These are phyloP conservation scores for Termitomyces sp. DNA, from an alignment of 768 basidiomycete species.

Conservation along the genomic window DNA sequence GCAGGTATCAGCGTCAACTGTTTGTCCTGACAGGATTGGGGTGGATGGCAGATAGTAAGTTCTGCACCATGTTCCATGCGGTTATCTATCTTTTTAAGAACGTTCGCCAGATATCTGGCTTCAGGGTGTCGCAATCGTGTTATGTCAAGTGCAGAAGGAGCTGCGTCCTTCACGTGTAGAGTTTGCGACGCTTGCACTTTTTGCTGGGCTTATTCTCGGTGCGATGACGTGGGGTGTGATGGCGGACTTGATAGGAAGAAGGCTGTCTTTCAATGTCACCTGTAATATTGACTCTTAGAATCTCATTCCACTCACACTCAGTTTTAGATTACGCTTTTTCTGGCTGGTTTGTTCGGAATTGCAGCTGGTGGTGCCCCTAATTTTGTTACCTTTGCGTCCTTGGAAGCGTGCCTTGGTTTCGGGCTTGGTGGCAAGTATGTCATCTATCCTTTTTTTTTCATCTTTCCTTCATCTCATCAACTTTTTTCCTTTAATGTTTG, in stretches of 20 bases:
- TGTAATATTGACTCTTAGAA: neutral
- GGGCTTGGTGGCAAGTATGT: slow-evolving; percentile 47
- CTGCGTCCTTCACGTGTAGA: slow-evolving; percentile 36
- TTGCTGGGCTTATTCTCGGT: slow-evolving; percentile 42
- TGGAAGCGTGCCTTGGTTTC: slow-evolving; percentile 42
- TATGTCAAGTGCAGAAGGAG: slow-evolving; percentile 37
- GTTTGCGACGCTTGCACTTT: slow-evolving; percentile 41
- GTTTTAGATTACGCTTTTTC: slow-evolving; percentile 23
- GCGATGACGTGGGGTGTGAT: slow-evolving; percentile 43
- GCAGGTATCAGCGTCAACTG: slow-evolving; percentile 42
- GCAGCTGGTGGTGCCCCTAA: slow-evolving; percentile 40
- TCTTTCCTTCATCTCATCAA: slow-evolving; percentile 13
- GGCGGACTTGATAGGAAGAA: slow-evolving; percentile 43
- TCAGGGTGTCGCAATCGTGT: slow-evolving; percentile 40
- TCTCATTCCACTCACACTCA: neutral
- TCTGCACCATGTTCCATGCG: neutral
- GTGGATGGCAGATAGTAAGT: slow-evolving; percentile 45
- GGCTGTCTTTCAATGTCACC: slow-evolving; percentile 35
- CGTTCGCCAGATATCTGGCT: slow-evolving; percentile 33
- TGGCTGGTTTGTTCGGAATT: slow-evolving; percentile 43
- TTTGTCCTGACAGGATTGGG: slow-evolving; percentile 41
- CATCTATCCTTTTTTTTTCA: slow-evolving; percentile 2
- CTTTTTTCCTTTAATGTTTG: neutral
- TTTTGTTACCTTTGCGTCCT: slow-evolving; percentile 39
- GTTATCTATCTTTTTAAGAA: neutral